Evolutionary conservation across 2,329 filamentous ascomycete genomes (phyloP), one percentile per base, ranked within the genome.

Genomic region (Dothidotthia symphoricarpi): DNA sequence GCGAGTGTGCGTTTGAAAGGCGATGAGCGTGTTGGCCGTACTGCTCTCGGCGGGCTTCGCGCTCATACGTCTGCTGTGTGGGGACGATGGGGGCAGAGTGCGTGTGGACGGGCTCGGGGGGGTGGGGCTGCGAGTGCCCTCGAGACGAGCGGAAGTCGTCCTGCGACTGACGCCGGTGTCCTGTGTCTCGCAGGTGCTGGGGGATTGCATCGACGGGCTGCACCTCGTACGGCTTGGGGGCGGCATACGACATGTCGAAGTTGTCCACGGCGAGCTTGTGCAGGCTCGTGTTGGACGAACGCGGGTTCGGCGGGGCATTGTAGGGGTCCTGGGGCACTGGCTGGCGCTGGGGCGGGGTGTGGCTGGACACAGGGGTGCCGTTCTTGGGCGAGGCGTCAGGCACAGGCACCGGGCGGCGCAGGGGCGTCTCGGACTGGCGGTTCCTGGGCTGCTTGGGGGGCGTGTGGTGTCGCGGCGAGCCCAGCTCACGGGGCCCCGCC

Each of bases 11-110:
- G 22, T 30, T 36, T 1, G 47, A 8, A 19, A 49, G 44, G 9
- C 39, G 41, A n/a, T 47, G 36, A 3, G 40, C 32, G 25, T 45
- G 34, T 28, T 46, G 39, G 27, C 63, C 56, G 22, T 41, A 45
- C 27, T 50, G 47, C 15, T 47, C 40, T 26, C 50, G 52, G 13
- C 37, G 39, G 26, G 35, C 24, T 36, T 48, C 31, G 3, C 24
- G 33, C 15, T 61, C 57, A 49, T 61, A 57, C 28, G 34, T 36
- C 28, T 55, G 48, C 27, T 63, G 60, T 1, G 60, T 63, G 3
- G 69, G 69, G 9, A 73, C 61, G 9, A 56, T 45, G 1, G 71
- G 71, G 6, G 69, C 69, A n/a, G 71, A 75, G 42, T 72, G 63
- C 1, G 71, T 64, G 44, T 75, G 71, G 16, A 61, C 54, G 12